Percentiles rank a stretch among this genome's conserved stretches.
These are phyloP conservation scores for Scutellaria baicalensis DNA, from an alignment of 257 asterid genomes.

Conservation along the genomic window DNA sequence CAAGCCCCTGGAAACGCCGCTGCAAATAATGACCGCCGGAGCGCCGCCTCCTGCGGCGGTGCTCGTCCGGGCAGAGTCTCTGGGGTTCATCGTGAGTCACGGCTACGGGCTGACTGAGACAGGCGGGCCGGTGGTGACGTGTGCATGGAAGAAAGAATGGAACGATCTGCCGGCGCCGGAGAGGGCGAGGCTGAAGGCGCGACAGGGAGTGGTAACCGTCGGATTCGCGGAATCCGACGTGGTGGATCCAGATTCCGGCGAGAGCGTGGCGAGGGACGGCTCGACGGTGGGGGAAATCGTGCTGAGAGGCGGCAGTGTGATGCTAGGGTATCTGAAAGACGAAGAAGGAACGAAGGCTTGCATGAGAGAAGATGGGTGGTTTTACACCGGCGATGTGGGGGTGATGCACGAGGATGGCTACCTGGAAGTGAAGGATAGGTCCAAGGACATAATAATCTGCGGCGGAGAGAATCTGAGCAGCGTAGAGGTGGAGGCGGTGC, in stretches of 20 bases:
- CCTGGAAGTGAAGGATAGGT: constrained; percentile 2
- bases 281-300: constrained; percentile 23
- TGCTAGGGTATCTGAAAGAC: constrained; percentile 38
- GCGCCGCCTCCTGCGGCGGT: constrained; percentile 41
- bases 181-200: constrained; percentile 28
- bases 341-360: constrained; percentile 22
- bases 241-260: constrained; percentile 19
- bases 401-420: constrained; percentile 6
- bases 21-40: constrained; percentile 32
- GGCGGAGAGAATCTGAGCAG: constrained; percentile 8
- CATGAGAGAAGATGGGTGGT: constrained; percentile 20
- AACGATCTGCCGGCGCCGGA: neutral
- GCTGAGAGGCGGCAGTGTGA: constrained; percentile 8
- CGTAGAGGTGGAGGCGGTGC: constrained; percentile 29
- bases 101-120: constrained; percentile 48
- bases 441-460: neutral
- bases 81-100: constrained; percentile 31
- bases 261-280: constrained; percentile 19
- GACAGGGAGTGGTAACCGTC: constrained; percentile 27
- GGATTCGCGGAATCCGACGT: constrained; percentile 17
- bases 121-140: constrained; percentile 29
- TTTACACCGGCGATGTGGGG: neutral
- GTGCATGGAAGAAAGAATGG: constrained; percentile 42
- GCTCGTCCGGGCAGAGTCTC: constrained; percentile 13
- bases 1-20: constrained; percentile 3